A percentile compares a stretch with the other conserved stretches of the same genome.
Conservation (phyloP, 1,284 basidiomycete genomes). For the Xanthoconium separans region DNA sequence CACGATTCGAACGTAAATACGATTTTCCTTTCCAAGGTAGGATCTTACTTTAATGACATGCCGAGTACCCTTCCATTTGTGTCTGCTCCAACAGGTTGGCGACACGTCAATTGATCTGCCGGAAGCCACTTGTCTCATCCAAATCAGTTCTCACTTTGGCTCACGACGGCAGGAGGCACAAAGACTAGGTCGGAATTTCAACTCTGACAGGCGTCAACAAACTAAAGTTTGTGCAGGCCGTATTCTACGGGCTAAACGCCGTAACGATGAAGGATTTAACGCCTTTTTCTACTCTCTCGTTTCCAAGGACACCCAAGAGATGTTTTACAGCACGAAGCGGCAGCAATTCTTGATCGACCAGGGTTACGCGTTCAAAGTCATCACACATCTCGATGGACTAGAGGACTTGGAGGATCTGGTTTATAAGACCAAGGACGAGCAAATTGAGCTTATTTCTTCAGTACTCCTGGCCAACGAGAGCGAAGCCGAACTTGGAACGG, state of each 20-base stretch:
- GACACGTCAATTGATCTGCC: slow-evolving; percentile 99
- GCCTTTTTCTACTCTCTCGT: slow-evolving; percentile 99
- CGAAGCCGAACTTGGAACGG: slow-evolving; percentile 86
- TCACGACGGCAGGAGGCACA: slow-evolving; percentile 98
- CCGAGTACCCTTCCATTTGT: slow-evolving; percentile 12
- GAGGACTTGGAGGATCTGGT: slow-evolving; percentile 87
- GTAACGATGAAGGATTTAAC: slow-evolving; percentile 99
- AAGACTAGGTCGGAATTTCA: slow-evolving; percentile 66
- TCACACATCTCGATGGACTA: slow-evolving; percentile 94
- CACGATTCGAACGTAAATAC: slow-evolving; percentile 96
- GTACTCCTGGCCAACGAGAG: slow-evolving; percentile 92
- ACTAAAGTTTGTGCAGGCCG: slow-evolving; percentile 55
- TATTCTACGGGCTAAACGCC: slow-evolving; percentile 93
- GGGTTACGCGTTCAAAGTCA: slow-evolving; percentile 99
- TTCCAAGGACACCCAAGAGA: slow-evolving; percentile 98
- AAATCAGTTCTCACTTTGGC: slow-evolving; percentile 99
- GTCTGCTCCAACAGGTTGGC: slow-evolving; percentile 67
- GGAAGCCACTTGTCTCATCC: slow-evolving; percentile 98
- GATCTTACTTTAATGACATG: slow-evolving; percentile 16
- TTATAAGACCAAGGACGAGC: slow-evolving; percentile 88
- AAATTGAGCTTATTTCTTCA: slow-evolving; percentile 92
- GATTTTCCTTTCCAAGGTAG: slow-evolving; percentile 95
- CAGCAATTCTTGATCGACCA: slow-evolving; percentile 99
- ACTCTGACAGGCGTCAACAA: slow-evolving; percentile 16
- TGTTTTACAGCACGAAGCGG: slow-evolving; percentile 99